Percentiles rank a stretch among this genome's conserved stretches.
These are phyloP conservation scores for Cicer judaicum DNA, from an alignment of 306 rosid genomes.

Conservation along the genomic window DNA sequence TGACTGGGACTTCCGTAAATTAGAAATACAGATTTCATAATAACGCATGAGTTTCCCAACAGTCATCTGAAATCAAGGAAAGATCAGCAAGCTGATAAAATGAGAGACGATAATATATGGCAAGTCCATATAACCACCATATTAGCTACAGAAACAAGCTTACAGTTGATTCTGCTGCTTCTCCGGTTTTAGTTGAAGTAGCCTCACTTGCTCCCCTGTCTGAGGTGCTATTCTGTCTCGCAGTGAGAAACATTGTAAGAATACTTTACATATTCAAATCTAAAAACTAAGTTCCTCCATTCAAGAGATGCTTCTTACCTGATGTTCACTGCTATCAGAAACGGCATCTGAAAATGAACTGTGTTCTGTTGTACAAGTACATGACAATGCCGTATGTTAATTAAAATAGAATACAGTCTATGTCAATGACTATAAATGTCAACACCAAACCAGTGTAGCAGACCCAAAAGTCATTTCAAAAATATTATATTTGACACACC, in stretches of 20 bases:
- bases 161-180: slow-evolving; percentile 64
- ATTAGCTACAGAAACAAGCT: slow-evolving; percentile 41
- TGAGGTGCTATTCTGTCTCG: slow-evolving; percentile 67
- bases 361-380: slow-evolving; percentile 60
- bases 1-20: slow-evolving; percentile 69
- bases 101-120: slow-evolving; percentile 35
- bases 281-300: slow-evolving; percentile 39
- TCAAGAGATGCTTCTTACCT: slow-evolving; percentile 60
- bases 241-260: slow-evolving; percentile 49
- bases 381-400: slow-evolving; percentile 41
- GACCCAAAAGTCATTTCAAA: slow-evolving; percentile 37
- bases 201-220: slow-evolving; percentile 48
- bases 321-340: slow-evolving; percentile 57
- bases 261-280: slow-evolving; percentile 38
- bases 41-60: slow-evolving; percentile 74
- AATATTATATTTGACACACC: slow-evolving; percentile 36
- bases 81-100: slow-evolving; percentile 43
- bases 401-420: slow-evolving; percentile 13
- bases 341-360: slow-evolving; percentile 59
- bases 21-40: slow-evolving; percentile 83
- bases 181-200: slow-evolving; percentile 59
- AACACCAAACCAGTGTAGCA: slow-evolving; percentile 22
- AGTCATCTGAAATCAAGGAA: slow-evolving; percentile 71
- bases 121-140: slow-evolving; percentile 28
- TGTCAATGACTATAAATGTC: slow-evolving; percentile 30